Evolutionary conservation across 495 filamentous ascomycete species (phyloP).

Genomic region (Clavariopsis aquatica): DNA sequence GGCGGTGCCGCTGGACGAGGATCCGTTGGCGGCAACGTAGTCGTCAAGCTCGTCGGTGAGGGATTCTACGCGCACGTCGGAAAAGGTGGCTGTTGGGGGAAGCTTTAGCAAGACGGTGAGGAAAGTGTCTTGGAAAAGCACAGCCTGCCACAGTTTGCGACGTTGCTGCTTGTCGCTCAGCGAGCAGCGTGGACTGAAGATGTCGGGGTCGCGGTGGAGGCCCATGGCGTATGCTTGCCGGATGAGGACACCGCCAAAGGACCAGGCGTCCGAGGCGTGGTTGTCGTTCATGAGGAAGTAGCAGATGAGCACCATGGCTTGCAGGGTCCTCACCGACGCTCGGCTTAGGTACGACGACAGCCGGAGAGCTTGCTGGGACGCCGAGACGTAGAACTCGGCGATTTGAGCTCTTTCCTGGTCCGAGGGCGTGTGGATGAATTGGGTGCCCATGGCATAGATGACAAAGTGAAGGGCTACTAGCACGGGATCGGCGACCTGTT

Average conservation of each 20-base stretch:
- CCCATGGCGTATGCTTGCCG: conserved; percentile 75
- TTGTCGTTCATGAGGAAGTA: conserved; percentile 81
- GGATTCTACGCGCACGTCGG: conserved; percentile 68
- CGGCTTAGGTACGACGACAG: conserved; percentile 69
- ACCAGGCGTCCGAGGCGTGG: conserved; percentile 73
- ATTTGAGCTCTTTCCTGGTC: conserved; percentile 57
- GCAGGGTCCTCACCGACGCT: conserved; percentile 64
- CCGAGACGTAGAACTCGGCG: conserved; percentile 74
- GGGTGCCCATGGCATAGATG: conserved; percentile 71
- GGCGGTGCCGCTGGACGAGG: conserved; percentile 18
- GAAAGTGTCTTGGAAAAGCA: conserved; percentile 74
- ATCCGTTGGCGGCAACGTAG: conserved; percentile 42
- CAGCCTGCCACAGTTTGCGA: conserved; percentile 73
- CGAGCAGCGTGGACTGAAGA: conserved; percentile 59
- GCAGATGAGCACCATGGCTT: conserved; percentile 71
- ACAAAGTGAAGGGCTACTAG: conserved; percentile 66
- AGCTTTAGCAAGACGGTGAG: conserved; percentile 72
- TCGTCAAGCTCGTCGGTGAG: conserved; percentile 51
- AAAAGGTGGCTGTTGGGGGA: conserved; percentile 70
- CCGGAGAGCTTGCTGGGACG: conserved; percentile 67
- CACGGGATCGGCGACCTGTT: conserved; percentile 56
- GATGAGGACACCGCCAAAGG: conserved; percentile 68
- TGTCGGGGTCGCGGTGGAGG: conserved; percentile 72
- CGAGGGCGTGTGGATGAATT: conserved; percentile 63
- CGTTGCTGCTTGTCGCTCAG: conserved; percentile 68